phyloP scores from a whole-genome alignment of 139 green algal genomes.

The Coccomyxa sp. region DNA sequence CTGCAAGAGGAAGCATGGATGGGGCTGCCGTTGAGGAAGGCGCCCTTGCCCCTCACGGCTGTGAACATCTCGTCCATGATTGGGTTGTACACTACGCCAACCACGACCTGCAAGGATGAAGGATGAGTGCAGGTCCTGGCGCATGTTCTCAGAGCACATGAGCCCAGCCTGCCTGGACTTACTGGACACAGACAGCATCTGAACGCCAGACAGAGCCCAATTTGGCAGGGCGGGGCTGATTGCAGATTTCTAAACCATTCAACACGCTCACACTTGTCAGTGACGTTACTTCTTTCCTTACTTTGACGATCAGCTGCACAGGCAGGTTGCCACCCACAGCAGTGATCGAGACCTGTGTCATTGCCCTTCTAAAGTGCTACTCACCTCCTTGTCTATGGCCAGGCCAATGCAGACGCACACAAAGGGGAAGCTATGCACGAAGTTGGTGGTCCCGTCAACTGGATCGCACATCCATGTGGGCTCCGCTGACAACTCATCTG shows the following conservation, averaged over 20 bases:
- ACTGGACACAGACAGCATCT: no score
- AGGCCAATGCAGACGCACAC: slow-evolving; percentile 88
- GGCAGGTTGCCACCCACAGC: not conserved
- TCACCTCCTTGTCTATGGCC: slow-evolving; percentile 45
- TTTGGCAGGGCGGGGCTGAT: not conserved
- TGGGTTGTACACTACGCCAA: slow-evolving; percentile 96
- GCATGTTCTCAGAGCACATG: no score
- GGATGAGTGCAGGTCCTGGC: no score
- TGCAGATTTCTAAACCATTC: not conserved
- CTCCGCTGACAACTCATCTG: slow-evolving; percentile 57
- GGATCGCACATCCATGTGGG: slow-evolving; percentile 85
- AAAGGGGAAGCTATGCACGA: slow-evolving; percentile 96
- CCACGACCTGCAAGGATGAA: slow-evolving; percentile 52
- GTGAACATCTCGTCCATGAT: slow-evolving; percentile 83
- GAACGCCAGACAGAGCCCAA: no score
- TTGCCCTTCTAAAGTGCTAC: not conserved
- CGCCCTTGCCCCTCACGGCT: slow-evolving; percentile 56
- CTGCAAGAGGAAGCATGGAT: slow-evolving; percentile 50
- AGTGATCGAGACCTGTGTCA: not conserved
- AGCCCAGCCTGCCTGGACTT: no score
- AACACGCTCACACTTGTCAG: not conserved
- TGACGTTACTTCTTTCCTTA: not conserved
- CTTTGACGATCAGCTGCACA: not conserved
- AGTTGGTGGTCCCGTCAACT: slow-evolving; percentile 96
- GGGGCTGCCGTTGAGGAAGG: slow-evolving; percentile 68